Evolutionary conservation across 352 stramenopile species (phyloP), one percentile per base, ranked within the genome.

Genomic region (Globisporangium mamillatum): DNA sequence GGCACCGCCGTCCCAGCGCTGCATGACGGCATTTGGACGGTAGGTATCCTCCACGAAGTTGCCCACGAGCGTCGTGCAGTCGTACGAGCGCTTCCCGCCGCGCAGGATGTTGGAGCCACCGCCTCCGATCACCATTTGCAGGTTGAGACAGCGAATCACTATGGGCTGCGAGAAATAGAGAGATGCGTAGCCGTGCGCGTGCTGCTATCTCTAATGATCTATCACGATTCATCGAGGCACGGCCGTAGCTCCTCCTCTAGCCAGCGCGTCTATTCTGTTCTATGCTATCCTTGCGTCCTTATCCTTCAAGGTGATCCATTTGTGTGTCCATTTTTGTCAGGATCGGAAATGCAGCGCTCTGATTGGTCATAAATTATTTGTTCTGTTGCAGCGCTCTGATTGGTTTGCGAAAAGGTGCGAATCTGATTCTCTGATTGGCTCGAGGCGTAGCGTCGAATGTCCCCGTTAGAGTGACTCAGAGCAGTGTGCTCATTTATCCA

Each of bases 21-120:
- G 64, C 48, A 75, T 79, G 44, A 84, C 71, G 3, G 82, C 82
- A 12, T 75, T 78, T 0, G 86, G 86, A 0, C 82, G 83, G 48
- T 90, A 92, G 29, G 86, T 69, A 63, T 94, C 86, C 61, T 94
- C 86, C 25, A 94, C 86, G 50, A 92, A 94, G 65, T 94, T 94
- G 62, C 86, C 84, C 24, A 94, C 75, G 4, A 94, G 75, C 34
- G 86, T 94, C 58, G 86, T 86, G 78, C 84, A 94, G 56, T 92
- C 81, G 50, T 84, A 94, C 59, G 82, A 77, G 50, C 82, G 81
- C 78, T 92, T 94, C 34, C 84, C 86, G 32, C 86, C 86, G 4
- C 86, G 84, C 60, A 94, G 78, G 65, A 92, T 93, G 72, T 94
- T 94, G 44, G 86, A 92, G 44, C 86, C 86, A 8, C 83, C 81